phyloP scores from a whole-genome alignment of 2,329 filamentous ascomycete species.

The Lecanicillium sp. region DNA sequence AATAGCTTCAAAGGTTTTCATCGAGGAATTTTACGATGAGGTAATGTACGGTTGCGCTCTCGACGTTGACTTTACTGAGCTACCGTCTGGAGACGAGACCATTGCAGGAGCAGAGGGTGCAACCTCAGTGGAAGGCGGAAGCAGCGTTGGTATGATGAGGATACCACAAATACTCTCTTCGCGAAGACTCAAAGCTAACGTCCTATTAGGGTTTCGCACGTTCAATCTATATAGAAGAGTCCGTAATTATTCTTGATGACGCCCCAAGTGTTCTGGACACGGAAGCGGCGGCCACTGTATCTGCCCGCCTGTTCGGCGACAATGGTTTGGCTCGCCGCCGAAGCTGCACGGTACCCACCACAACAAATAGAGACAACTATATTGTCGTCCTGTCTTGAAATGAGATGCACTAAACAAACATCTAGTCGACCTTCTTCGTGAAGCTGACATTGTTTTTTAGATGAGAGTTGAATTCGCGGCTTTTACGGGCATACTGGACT shows the following conservation, averaged over 20 bases:
- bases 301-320: conserved; percentile 34
- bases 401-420: no score
- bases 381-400: background rate
- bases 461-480: background rate
- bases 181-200: background rate
- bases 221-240: conserved; percentile 35
- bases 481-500: background rate
- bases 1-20: background rate
- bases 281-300: conserved; percentile 35
- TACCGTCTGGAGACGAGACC: background rate
- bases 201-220: conserved; percentile 36
- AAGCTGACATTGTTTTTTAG: background rate
- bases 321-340: conserved; percentile 32
- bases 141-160: conserved; percentile 31
- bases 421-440: background rate
- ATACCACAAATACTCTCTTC: no score
- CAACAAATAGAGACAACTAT: background rate
- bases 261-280: conserved; percentile 39
- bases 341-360: background rate
- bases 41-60: background rate
- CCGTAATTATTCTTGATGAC: conserved; percentile 41
- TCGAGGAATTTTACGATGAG: background rate
- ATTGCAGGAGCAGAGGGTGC: background rate
- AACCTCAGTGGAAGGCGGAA: conserved; percentile 38
- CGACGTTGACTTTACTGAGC: background rate